Evolutionary conservation across 2,329 filamentous ascomycete genomes (phyloP).

Genomic region (Zymoseptoria pseudotritici): DNA sequence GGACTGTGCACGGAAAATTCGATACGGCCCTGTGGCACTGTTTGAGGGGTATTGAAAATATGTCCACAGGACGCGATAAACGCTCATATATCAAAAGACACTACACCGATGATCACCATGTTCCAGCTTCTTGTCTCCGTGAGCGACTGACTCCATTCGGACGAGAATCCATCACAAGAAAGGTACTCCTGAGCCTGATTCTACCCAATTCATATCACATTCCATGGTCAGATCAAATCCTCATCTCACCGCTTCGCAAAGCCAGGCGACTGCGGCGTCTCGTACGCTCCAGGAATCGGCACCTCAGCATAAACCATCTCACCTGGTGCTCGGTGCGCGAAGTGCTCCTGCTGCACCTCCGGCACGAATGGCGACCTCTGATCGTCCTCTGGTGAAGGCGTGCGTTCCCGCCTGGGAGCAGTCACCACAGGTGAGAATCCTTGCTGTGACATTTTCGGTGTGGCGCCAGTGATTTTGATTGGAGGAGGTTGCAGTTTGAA

Average conservation of each 20-base stretch:
- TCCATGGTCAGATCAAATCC: slow-evolving; percentile 5
- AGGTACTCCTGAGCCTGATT: neutral
- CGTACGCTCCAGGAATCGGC: slow-evolving; percentile 80
- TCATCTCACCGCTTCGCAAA: slow-evolving; percentile 10
- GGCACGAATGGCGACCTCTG: slow-evolving; percentile 34
- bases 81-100: no score
- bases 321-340: slow-evolving; percentile 58
- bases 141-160: no score
- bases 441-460: slow-evolving; percentile 58
- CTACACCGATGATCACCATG: no score
- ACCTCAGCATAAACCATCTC: slow-evolving; percentile 81
- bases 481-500: slow-evolving; percentile 87
- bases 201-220: slow-evolving; percentile 1
- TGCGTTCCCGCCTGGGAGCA: slow-evolving; percentile 14
- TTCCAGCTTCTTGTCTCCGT: no score
- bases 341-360: slow-evolving; percentile 52
- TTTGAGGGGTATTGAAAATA: no score
- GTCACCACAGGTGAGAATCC: slow-evolving; percentile 49
- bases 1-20: no score
- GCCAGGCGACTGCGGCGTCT: slow-evolving; percentile 20
- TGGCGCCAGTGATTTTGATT: slow-evolving; percentile 66
- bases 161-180: neutral
- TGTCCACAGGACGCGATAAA: no score
- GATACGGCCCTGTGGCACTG: no score
- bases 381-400: slow-evolving; percentile 24